Evolutionary conservation across 805 yeast genomes (phyloP).

Genomic region (Myxozyma sirexii): DNA sequence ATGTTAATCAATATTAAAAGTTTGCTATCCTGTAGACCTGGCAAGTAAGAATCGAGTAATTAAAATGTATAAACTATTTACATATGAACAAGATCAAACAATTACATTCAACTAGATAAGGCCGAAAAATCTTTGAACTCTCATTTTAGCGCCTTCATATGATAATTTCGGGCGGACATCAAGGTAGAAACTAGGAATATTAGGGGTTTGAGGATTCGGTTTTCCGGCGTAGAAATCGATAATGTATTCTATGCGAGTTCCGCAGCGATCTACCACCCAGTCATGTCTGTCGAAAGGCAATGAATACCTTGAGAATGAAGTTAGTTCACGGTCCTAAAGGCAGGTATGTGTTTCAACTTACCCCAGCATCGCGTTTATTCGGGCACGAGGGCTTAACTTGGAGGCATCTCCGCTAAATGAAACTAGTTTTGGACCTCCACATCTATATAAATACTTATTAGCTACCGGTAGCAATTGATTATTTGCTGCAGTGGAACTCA

Average conservation of each 20-base stretch:
- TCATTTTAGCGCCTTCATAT: conserved; percentile 74
- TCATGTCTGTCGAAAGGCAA: conserved; percentile 94
- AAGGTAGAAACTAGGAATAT: conserved; percentile 64
- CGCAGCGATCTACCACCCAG: conserved; percentile 88
- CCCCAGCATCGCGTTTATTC: conserved; percentile 57
- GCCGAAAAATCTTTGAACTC: conserved; percentile 67
- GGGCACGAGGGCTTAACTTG: conserved; percentile 85
- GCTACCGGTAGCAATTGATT: not conserved
- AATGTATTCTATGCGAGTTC: conserved; percentile 80
- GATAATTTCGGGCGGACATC: conserved; percentile 91
- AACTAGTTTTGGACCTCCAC: conserved; percentile 85
- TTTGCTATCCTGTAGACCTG: no score
- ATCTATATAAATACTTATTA: conserved; percentile 39
- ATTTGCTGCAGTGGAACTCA: not conserved
- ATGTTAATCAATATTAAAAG: conserved; percentile 1
- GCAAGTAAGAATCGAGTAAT: no score
- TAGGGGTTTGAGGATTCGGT: conserved; percentile 50
- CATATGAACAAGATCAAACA: not conserved
- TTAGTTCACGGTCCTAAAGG: not conserved
- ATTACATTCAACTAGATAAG: conserved; percentile 35
- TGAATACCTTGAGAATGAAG: not conserved
- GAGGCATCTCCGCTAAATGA: conserved; percentile 88
- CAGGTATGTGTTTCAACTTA: conserved; percentile 57
- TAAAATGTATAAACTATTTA: not conserved
- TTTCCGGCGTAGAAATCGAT: conserved; percentile 83